phyloP scores from a whole-genome alignment of 2,329 filamentous ascomycete genomes.

The Monilinia vaccinii-corymbosi region DNA sequence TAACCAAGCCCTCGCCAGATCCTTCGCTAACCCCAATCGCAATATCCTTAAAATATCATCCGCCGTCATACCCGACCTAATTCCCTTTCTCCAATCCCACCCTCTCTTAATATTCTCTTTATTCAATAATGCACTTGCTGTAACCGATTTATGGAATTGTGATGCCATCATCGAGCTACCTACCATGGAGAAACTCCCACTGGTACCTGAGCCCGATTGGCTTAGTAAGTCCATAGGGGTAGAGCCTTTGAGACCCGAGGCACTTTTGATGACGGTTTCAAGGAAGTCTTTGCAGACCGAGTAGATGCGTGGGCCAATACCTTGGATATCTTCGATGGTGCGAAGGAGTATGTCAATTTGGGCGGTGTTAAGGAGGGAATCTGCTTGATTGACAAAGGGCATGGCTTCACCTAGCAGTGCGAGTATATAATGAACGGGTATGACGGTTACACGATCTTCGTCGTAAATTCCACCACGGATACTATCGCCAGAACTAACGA shows the following conservation, averaged over 20 bases:
- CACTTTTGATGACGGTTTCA: constrained; percentile 62
- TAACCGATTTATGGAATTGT: constrained; percentile 51
- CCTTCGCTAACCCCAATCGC: constrained; percentile 64
- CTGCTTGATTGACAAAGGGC: constrained; percentile 60
- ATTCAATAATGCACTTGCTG: constrained; percentile 42
- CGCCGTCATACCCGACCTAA: constrained; percentile 49
- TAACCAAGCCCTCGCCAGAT: constrained; percentile 62
- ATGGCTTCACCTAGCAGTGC: constrained; percentile 77
- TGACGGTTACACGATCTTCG: constrained; percentile 66
- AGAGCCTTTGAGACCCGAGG: constrained; percentile 51
- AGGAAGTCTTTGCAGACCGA: constrained; percentile 71
- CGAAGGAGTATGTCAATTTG: constrained; percentile 70
- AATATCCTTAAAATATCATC: constrained; percentile 64
- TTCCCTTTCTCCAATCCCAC: constrained; percentile 62
- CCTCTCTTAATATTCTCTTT: constrained; percentile 45
- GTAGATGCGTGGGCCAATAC: constrained; percentile 64
- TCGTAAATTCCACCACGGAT: constrained; percentile 89
- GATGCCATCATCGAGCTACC: constrained; percentile 63
- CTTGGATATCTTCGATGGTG: constrained; percentile 71
- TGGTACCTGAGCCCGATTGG: constrained; percentile 52
- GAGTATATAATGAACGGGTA: constrained; percentile 80
- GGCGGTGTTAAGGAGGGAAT: constrained; percentile 52
- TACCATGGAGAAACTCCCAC: constrained; percentile 51
- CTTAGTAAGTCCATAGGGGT: constrained; percentile 59
- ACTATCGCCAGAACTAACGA: constrained; percentile 78